Percentiles rank a stretch among this genome's conserved stretches.
These are phyloP conservation scores for Acorus gramineus DNA, from an alignment of 106 monocot genomes.

Conservation along the genomic window DNA sequence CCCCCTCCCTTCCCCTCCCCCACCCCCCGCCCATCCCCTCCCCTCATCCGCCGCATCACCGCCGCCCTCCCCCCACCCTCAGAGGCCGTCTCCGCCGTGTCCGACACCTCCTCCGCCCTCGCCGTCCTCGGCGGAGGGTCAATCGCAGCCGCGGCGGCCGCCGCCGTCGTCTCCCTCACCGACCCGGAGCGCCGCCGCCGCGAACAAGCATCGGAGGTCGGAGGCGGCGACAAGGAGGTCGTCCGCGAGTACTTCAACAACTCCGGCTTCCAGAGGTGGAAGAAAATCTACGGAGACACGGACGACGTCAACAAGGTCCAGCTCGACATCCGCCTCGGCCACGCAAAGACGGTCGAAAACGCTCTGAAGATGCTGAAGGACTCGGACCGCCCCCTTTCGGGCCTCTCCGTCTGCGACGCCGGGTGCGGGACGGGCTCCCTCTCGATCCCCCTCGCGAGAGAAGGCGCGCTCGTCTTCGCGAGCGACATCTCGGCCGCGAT, in stretches of 20 bases:
- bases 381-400: constrained; percentile 30
- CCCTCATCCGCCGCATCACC: constrained; percentile 5
- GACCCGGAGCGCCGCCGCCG: constrained; percentile 87
- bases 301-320: constrained; percentile 88
- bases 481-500: constrained; percentile 88
- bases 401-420: constrained; percentile 89
- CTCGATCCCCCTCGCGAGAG: constrained; percentile 72
- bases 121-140: constrained; percentile 46
- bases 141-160: constrained; percentile 34
- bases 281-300: constrained; percentile 84
- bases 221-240: constrained; percentile 83
- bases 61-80: constrained; percentile 17
- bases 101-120: constrained; percentile 16
- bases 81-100: constrained; percentile 20
- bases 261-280: constrained; percentile 87
- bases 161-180: constrained; percentile 64
- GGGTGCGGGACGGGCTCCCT: constrained; percentile 94
- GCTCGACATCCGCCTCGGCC: constrained; percentile 92
- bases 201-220: constrained; percentile 57
- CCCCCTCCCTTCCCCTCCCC: neutral
- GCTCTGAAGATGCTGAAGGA: constrained; percentile 70
- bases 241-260: constrained; percentile 95
- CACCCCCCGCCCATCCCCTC: neutral
- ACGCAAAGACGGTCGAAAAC: constrained; percentile 82
- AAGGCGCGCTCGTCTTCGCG: constrained; percentile 69